Conservation (phyloP, 192 early-diverging fungal genomes). For the Chytriomyces sp. region DNA sequence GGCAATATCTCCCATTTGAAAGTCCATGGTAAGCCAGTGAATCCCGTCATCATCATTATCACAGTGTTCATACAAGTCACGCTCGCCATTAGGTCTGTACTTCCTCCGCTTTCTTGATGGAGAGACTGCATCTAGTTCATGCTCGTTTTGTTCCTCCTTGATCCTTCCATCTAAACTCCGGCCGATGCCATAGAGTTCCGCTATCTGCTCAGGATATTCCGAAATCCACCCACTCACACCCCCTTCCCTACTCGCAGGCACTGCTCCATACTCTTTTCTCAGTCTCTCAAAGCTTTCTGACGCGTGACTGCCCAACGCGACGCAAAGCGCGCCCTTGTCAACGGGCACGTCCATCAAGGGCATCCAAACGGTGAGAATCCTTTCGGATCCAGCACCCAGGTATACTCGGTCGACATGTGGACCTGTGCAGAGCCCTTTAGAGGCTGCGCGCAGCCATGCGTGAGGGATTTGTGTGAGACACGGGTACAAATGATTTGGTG, state of each 20-base stretch:
- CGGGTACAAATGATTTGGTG: background rate
- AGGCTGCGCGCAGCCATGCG: slow-evolving; percentile 52
- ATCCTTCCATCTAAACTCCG: no score
- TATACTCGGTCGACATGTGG: slow-evolving; percentile 48
- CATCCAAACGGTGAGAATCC: slow-evolving; percentile 44
- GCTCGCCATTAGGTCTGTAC: no score
- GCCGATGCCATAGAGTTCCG: slow-evolving; percentile 11
- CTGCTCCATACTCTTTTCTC: slow-evolving; percentile 14
- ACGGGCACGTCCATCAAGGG: slow-evolving; percentile 37
- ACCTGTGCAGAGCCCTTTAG: slow-evolving; percentile 42
- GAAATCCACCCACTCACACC: slow-evolving; percentile 38
- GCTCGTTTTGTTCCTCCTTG: background rate
- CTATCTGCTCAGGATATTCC: slow-evolving; percentile 36
- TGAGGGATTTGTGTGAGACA: slow-evolving; percentile 32
- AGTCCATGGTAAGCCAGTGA: slow-evolving; percentile 40
- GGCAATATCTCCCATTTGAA: slow-evolving; percentile 42
- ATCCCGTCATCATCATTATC: background rate
- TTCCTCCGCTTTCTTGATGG: slow-evolving; percentile 4
- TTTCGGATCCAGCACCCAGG: slow-evolving; percentile 32
- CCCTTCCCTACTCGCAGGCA: slow-evolving; percentile 41
- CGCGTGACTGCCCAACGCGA: slow-evolving; percentile 36
- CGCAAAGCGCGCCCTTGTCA: slow-evolving; percentile 32
- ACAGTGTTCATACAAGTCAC: no score
- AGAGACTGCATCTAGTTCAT: background rate
- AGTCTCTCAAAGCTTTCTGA: slow-evolving; percentile 21